Evolutionary conservation across 169 alveolate genomes (phyloP).

Genomic region (Eimeria falciformis): DNA sequence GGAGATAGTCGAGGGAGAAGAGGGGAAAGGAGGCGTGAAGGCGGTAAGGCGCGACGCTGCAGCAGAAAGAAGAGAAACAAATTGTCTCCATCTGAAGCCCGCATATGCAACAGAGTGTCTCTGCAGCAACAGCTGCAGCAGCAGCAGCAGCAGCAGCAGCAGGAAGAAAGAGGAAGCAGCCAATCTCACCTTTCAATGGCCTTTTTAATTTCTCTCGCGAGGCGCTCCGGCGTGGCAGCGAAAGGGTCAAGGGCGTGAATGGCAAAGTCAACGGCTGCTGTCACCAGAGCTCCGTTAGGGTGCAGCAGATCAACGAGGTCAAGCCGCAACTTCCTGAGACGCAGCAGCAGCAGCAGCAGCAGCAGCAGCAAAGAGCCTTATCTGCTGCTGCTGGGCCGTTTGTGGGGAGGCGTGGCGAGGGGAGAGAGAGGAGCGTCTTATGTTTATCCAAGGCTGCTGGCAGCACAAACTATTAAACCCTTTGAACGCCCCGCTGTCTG

Average conservation of each 20-base stretch:
- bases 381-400: slow-evolving; percentile 33
- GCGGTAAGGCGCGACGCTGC: slow-evolving; percentile 11
- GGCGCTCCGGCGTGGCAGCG: neutral
- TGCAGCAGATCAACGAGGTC: neutral
- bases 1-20: neutral
- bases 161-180: neutral
- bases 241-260: neutral
- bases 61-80: neutral
- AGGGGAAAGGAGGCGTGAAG: neutral
- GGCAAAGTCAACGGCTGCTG: slow-evolving; percentile 14
- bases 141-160: neutral
- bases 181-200: neutral
- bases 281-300: neutral
- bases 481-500: neutral
- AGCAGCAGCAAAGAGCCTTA: neutral
- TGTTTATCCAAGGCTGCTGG: neutral
- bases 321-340: neutral
- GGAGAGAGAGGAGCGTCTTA: neutral
- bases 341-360: neutral
- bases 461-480: neutral
- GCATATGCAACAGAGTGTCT: neutral
- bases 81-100: neutral
- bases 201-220: neutral
- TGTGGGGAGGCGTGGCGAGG: neutral
- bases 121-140: neutral